Evolutionary conservation across 163 green algal species (phyloP), one percentile per base, ranked within the genome.

Genomic region (Prototheca cutis): DNA sequence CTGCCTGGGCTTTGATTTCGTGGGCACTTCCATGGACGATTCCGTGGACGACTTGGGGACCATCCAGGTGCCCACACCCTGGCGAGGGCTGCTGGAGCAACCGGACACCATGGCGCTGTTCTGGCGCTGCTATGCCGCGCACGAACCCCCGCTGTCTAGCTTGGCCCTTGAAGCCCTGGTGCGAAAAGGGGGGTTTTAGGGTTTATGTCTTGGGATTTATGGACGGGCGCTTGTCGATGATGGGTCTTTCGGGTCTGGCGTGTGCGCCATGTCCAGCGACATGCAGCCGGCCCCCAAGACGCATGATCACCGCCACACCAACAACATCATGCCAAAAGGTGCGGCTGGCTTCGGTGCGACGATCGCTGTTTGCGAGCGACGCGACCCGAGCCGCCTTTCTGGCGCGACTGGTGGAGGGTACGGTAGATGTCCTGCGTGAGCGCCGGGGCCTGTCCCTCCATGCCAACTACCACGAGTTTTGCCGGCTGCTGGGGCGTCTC

Each of bases 1-100:
- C 39, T 96, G 87, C 70, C 76, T 99, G 21, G 95, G 83, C 3
- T 98, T 94, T 66, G 93, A 98, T 70, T 99, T 99, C 83, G 88
- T 99, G 47, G 91, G 93, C 34, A 97, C 92, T 0, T 95, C 81
- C 61, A 45, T 96, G 56, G 92, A 98, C 63, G 92, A 99, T 64
- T 91, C 79, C 2, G 75, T 79, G 15, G 92, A 99, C 49, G 93
- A 99, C 62, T 64, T 97, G 40, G 86, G 82, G 42, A 98, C 89
- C 18, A 97, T 98, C 57, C 91, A 97, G 82, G 88, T 93, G 27
- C n/a, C 70, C 3, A 32, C 67, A n/a, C 71, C 81, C 13, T 98
- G 91, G 91, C 76, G 90, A 19, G 40, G 71, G 0, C 31, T 84
- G 0, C 66, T 95, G 21, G 92, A 98, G 73, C 83, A 96, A 33